phyloP scores from a whole-genome alignment of 345 rosid species.

The Dovyalis caffra region DNA sequence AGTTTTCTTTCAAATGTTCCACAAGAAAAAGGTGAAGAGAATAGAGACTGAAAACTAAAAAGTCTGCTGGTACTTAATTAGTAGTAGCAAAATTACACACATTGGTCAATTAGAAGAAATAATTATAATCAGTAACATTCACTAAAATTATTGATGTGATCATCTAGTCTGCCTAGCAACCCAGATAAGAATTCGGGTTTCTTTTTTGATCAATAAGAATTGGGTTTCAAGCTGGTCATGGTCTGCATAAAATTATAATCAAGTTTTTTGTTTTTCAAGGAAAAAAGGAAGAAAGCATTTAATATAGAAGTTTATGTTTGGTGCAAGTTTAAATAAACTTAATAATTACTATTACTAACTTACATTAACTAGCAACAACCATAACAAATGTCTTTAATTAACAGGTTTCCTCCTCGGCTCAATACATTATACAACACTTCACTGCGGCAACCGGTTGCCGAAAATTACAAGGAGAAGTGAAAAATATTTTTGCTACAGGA shows the following conservation, averaged over 20 bases:
- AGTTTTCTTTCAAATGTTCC: neutral
- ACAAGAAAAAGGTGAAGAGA: neutral
- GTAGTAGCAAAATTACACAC: no score
- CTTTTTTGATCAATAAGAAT: no score
- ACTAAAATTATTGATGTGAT: no score
- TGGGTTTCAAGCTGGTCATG: neutral
- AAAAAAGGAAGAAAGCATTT: no score
- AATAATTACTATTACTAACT: neutral
- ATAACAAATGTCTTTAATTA: neutral
- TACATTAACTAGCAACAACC: neutral
- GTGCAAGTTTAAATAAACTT: neutral
- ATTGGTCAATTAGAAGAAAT: no score
- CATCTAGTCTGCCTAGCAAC: no score
- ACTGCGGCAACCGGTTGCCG: constrained; percentile 95
- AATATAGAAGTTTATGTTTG: neutral
- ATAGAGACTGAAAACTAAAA: neutral
- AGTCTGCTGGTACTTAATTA: neutral
- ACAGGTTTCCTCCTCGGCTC: constrained; percentile 94
- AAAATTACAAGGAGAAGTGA: constrained; percentile 62
- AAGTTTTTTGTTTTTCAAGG: no score
- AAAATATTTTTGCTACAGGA: constrained; percentile 77
- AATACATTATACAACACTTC: constrained; percentile 89
- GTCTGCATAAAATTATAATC: neutral
- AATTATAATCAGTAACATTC: no score
- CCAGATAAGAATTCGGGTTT: no score